Percentiles rank a stretch among this genome's conserved stretches.
These are phyloP conservation scores for Chlorella sp. DNA, from an alignment of 139 green algal genomes.

Conservation along the genomic window DNA sequence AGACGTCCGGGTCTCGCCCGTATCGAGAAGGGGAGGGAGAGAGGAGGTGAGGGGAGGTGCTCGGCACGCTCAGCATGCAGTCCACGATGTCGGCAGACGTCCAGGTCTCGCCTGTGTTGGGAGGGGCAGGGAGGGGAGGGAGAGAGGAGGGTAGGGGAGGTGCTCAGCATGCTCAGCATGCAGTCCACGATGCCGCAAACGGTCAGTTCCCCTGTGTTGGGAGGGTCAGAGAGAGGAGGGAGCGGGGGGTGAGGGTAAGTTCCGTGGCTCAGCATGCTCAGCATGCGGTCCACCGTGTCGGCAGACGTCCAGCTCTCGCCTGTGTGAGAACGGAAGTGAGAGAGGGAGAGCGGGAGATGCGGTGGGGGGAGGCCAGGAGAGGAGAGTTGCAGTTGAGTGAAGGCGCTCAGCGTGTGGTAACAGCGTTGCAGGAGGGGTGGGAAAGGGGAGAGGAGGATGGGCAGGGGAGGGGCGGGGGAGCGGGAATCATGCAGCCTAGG, in stretches of 20 bases:
- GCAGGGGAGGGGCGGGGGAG: too few species aligned
- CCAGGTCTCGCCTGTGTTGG: slow-evolving; percentile 69
- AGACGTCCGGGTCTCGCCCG: slow-evolving; percentile 74
- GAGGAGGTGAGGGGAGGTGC: not conserved
- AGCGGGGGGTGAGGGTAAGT: not conserved
- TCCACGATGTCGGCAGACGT: too few species aligned
- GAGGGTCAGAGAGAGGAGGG: too few species aligned
- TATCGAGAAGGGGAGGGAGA: not conserved
- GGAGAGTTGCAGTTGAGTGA: not conserved
- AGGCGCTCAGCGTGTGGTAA: too few species aligned
- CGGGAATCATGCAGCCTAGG: too few species aligned
- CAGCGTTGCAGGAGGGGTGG: too few species aligned
- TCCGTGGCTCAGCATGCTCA: slow-evolving; percentile 60
- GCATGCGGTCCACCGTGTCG: slow-evolving; percentile 89
- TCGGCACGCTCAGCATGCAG: slow-evolving; percentile 89
- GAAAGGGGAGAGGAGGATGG: too few species aligned
- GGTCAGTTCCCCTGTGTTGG: slow-evolving; percentile 69
- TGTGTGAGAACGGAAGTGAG: not conserved
- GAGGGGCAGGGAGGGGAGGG: not conserved
- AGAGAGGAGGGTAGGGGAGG: not conserved
- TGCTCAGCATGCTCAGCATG: too few species aligned
- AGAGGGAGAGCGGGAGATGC: not conserved
- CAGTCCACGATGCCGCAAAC: slow-evolving; percentile 33
- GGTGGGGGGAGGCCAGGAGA: not conserved
- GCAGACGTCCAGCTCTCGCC: slow-evolving; percentile 74